Evolutionary conservation across 495 filamentous ascomycete genomes (phyloP).

Genomic region (Penicillium subrubescens): DNA sequence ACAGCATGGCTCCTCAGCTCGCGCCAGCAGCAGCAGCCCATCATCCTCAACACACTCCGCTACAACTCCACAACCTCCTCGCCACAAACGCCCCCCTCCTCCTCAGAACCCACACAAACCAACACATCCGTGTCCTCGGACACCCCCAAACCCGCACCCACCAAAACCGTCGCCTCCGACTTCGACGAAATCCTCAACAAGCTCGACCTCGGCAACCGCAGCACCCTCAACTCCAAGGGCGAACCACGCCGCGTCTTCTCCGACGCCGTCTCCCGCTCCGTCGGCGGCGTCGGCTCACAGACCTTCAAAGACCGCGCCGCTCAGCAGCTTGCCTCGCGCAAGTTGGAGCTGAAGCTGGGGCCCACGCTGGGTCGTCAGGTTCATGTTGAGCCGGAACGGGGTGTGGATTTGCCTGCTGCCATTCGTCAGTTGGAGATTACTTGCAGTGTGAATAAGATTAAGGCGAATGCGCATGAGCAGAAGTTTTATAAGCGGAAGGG

Average conservation of each 20-base stretch:
- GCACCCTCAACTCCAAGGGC: conserved; percentile 2
- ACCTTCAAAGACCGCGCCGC: conserved; percentile 5
- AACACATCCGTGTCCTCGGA: conserved; percentile 11
- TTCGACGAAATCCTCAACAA: conserved; percentile 44
- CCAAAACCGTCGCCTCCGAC: conserved; percentile 22
- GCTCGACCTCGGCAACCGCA: conserved; percentile 37
- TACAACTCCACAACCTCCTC: conserved; percentile 30
- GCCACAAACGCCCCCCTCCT: conserved; percentile 6
- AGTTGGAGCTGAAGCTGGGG: conserved; percentile 43
- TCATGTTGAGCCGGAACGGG: conserved; percentile 39
- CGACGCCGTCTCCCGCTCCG: conserved; percentile 28
- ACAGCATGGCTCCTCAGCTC: conserved; percentile 29
- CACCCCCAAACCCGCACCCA: conserved; percentile 5
- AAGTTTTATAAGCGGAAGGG: conserved; percentile 44
- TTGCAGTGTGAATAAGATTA: conserved; percentile 33
- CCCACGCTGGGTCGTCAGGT: conserved; percentile 45
- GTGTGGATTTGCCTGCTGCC: conserved; percentile 35
- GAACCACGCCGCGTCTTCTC: conserved; percentile 11
- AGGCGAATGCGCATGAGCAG: conserved; percentile 27
- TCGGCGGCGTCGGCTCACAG: conserved; percentile 15
- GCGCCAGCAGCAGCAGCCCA: conserved; percentile 23
- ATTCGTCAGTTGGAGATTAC: conserved; percentile 30
- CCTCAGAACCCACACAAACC: conserved; percentile 8
- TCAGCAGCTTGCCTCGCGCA: conserved; percentile 20
- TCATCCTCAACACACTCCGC: conserved; percentile 25